Base-by-base conservation (phyloP, 352 stramenopile genomes). In the Phytophthora chlamydospora region DNA sequence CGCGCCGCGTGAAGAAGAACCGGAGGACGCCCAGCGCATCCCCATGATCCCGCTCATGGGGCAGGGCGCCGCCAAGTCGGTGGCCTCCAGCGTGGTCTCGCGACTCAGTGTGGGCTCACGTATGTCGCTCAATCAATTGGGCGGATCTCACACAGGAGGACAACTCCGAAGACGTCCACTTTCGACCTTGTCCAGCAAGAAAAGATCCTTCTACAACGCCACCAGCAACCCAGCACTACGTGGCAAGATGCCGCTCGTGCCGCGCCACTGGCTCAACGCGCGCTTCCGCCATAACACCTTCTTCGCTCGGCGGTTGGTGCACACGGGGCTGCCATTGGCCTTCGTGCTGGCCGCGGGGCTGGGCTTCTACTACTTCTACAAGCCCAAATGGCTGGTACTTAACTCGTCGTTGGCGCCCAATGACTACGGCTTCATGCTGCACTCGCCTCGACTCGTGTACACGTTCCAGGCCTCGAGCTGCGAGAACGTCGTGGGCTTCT, bases 401-500 rank as follows among this genome's bases (percentile, higher is more conserved):
- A 84, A 89, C 33, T 0, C 38, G 0, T 21, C 29, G 0, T 63
- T 61, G 21, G 29, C 56, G 9, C 73, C 73, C 0, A 9, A 59
- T 2, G 40, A 58, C 13, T 74, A 78, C 31, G 85, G 85, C 24
- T 93, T 93, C 59, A 64, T 59, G 39, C 58, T 93, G 40, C 45
- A 62, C 3, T 69, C 68, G 16, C 78, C 83, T 2, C 60, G 61
- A 14, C 35, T 58, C 1, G 80, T 93, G 38, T 91, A 90, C 72
- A 79, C 75, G 10, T 89, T 93, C 33, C 76, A 89, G 32, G 78
- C 80, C 21, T 80, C 62, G 13, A 68, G 78, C 32, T 95, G 87
- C 27, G 74, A 91, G 42, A 94, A 92, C 52, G 85, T 92, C 54
- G 78, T 93, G 46, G 83, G 78, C 2, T 95, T 93, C 58, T 86